phyloP scores from a whole-genome alignment of 1,139 yeast genomes.

The Cylindricascospora bacillispora region DNA sequence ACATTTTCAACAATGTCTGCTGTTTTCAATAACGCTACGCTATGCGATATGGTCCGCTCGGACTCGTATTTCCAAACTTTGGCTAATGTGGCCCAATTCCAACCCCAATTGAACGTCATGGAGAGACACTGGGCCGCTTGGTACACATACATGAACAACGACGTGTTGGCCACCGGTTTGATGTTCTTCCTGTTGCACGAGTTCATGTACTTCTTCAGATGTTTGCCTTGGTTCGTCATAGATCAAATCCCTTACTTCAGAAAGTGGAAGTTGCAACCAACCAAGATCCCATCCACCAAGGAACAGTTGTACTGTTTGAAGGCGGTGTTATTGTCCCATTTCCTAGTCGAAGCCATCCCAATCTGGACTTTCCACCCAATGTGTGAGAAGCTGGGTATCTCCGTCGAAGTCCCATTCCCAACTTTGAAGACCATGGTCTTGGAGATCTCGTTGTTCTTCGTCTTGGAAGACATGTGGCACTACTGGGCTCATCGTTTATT shows the following conservation, averaged over 20 bases:
- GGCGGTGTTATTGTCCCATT: constrained; percentile 71
- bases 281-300: constrained; percentile 57
- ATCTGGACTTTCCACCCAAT: constrained; percentile 93
- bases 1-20: constrained; percentile 19
- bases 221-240: constrained; percentile 72
- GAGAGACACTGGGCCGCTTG: constrained; percentile 72
- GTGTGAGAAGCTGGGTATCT: constrained; percentile 63
- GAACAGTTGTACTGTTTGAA: constrained; percentile 91
- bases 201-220: constrained; percentile 69
- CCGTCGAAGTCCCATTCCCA: constrained; percentile 78
- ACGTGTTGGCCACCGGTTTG: constrained; percentile 71
- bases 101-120: constrained; percentile 31
- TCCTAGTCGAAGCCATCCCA: constrained; percentile 85
- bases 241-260: constrained; percentile 67
- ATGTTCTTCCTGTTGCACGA: constrained; percentile 67
- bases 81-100: constrained; percentile 26
- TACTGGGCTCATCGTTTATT: constrained; percentile 85
- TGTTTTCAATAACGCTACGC: constrained; percentile 24
- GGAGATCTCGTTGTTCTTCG: constrained; percentile 66
- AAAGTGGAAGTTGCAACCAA: constrained; percentile 70
- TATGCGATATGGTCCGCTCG: constrained; percentile 20
- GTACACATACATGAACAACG: constrained; percentile 63
- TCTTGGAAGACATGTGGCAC: constrained; percentile 90
- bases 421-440: constrained; percentile 37
- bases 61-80: constrained; percentile 26